A percentile compares a stretch with the other conserved stretches of the same genome.
phyloP scores from a whole-genome alignment of 495 filamentous ascomycete genomes.

The Penicillium odoratum region DNA sequence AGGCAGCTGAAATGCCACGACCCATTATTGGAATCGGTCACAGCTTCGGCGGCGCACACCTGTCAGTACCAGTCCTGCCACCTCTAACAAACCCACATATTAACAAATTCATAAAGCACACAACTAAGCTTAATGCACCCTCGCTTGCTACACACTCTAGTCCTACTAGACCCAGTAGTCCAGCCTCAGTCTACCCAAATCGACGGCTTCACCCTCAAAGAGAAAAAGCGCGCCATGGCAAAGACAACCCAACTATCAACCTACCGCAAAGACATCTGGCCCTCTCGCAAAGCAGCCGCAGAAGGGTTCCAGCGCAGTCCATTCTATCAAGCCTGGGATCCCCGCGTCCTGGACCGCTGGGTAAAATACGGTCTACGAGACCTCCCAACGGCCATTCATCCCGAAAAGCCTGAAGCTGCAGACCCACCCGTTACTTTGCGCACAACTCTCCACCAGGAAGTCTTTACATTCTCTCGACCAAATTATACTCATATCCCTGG shows the following conservation, averaged over 20 bases:
- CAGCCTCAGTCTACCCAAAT: slow-evolving; percentile 51
- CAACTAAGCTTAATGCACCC: slow-evolving; percentile 74
- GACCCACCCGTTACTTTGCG: slow-evolving; percentile 54
- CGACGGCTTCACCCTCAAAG: slow-evolving; percentile 25
- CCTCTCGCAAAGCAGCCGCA: slow-evolving; percentile 59
- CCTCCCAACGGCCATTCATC: slow-evolving; percentile 60
- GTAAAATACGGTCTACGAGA: slow-evolving; percentile 63
- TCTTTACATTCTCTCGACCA: slow-evolving; percentile 59
- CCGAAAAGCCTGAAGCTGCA: slow-evolving; percentile 11
- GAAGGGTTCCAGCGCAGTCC: slow-evolving; percentile 57
- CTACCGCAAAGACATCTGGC: slow-evolving; percentile 71
- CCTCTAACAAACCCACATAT: background rate
- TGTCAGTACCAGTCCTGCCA: slow-evolving; percentile 33
- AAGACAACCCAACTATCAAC: slow-evolving; percentile 55
- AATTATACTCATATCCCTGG: slow-evolving; percentile 45
- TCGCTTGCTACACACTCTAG: slow-evolving; percentile 70
- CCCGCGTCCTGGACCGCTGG: slow-evolving; percentile 67
- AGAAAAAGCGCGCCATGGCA: slow-evolving; percentile 30
- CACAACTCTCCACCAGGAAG: slow-evolving; percentile 62
- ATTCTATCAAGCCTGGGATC: slow-evolving; percentile 77
- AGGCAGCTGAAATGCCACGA: slow-evolving; percentile 78
- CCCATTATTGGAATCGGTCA: slow-evolving; percentile 91
- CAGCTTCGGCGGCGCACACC: slow-evolving; percentile 77
- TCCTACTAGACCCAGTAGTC: slow-evolving; percentile 82
- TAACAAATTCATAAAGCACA: slow-evolving; percentile 28